Conservation (phyloP, 768 basidiomycete species). For the Sporobolomyces pararoseus region DNA sequence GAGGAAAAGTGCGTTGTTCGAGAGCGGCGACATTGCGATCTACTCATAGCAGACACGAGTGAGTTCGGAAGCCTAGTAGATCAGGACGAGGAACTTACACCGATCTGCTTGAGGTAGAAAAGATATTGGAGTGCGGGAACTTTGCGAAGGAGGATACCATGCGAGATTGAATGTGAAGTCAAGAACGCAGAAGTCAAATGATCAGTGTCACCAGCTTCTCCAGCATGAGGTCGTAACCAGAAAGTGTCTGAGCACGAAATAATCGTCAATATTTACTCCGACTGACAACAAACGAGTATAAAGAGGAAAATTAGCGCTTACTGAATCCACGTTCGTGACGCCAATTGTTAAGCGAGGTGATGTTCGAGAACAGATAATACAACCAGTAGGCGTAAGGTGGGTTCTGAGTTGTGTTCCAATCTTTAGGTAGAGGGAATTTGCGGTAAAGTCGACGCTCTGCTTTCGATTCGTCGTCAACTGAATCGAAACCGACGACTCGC, state of each 20-base stretch:
- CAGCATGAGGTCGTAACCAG: conserved; percentile 91
- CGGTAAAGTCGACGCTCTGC: conserved; percentile 82
- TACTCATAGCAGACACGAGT: conserved; percentile 46
- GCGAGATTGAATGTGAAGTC: conserved; percentile 94
- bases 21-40: conserved; percentile 95
- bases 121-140: conserved; percentile 95
- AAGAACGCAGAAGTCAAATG: conserved; percentile 94
- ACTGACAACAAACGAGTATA: background rate
- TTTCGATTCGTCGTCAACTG: conserved; percentile 98
- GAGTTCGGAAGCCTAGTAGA: background rate
- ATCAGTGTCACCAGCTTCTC: conserved; percentile 97
- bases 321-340: conserved; percentile 82
- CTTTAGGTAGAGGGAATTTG: conserved; percentile 59
- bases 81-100: conserved; percentile 1
- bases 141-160: conserved; percentile 96
- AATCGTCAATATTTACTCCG: too few relatives aligned
- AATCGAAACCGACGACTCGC: conserved; percentile 92
- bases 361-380: conserved; percentile 97
- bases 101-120: conserved; percentile 93
- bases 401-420: conserved; percentile 84
- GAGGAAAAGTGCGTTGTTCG: conserved; percentile 95
- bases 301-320: conserved; percentile 52
- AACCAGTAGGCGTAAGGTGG: conserved; percentile 60
- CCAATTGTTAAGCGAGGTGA: conserved; percentile 92
- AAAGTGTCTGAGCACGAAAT: conserved; percentile 69